Conservation (phyloP, 495 filamentous ascomycete species). For the Aspergillus baeticus region DNA sequence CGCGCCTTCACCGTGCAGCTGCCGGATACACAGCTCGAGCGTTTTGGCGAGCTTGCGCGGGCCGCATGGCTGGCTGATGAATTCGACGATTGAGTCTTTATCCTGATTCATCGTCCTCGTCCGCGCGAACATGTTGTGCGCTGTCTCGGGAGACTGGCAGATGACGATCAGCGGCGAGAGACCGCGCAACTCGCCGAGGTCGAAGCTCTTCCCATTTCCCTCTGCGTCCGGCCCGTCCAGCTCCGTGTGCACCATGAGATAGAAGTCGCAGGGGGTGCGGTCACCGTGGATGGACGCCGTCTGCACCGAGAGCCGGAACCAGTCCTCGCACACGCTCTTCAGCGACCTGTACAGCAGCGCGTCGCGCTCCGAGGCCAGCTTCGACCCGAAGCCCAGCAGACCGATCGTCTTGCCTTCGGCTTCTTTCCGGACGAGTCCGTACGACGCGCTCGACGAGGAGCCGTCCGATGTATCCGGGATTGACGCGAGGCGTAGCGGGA, state of each 20-base stretch:
- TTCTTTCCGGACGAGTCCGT: background rate
- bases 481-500: constrained; percentile 6
- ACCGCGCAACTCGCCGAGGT: background rate
- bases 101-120: constrained; percentile 15
- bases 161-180: constrained; percentile 30
- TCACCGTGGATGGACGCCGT: constrained; percentile 11
- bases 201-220: background rate
- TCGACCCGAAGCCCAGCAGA: constrained; percentile 22
- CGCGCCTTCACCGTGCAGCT: background rate
- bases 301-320: constrained; percentile 21
- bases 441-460: constrained; percentile 2
- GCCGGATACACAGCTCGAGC: constrained; percentile 26
- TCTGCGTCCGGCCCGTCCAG: constrained; percentile 17
- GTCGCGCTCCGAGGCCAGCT: constrained; percentile 17
- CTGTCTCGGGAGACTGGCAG: constrained; percentile 29
- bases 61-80: constrained; percentile 35
- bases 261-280: constrained; percentile 19
- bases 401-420: constrained; percentile 21
- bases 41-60: constrained; percentile 28
- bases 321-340: constrained; percentile 22
- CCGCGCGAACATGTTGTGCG: constrained; percentile 25
- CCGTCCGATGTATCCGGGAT: background rate
- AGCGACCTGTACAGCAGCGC: constrained; percentile 18
- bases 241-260: constrained; percentile 25
- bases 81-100: constrained; percentile 21